These are phyloP conservation scores for Xylaria longipes DNA, from an alignment of 495 filamentous ascomycete genomes.

Conservation along the genomic window DNA sequence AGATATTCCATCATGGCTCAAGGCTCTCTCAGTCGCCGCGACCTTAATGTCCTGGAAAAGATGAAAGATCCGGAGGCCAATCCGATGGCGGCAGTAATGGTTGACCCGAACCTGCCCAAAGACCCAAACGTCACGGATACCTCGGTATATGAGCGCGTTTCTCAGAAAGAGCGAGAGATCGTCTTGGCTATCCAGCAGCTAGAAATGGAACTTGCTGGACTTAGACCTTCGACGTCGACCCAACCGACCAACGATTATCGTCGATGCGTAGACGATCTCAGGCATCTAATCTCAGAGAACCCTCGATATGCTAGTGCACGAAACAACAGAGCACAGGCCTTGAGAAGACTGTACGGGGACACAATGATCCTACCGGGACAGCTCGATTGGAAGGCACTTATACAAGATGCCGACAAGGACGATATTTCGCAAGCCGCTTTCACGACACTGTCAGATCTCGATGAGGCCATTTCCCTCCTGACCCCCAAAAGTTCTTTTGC, in stretches of 20 bases:
- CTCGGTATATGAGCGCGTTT: slow-evolving; percentile 45
- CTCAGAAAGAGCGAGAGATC: slow-evolving; percentile 52
- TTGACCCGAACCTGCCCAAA: slow-evolving; percentile 64
- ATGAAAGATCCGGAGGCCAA: slow-evolving; percentile 82
- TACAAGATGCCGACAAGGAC: slow-evolving; percentile 35
- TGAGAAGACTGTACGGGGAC: slow-evolving; percentile 65
- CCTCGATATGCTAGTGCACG: slow-evolving; percentile 76
- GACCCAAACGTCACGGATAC: slow-evolving; percentile 62
- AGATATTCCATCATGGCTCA: slow-evolving; percentile 49
- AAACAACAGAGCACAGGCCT: slow-evolving; percentile 78
- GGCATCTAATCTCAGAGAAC: slow-evolving; percentile 59
- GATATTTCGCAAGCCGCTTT: slow-evolving; percentile 45
- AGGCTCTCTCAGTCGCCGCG: slow-evolving; percentile 67
- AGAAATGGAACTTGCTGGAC: slow-evolving; percentile 54
- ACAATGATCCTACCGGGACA: slow-evolving; percentile 46
- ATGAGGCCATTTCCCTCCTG: slow-evolving; percentile 70
- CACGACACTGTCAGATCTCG: slow-evolving; percentile 64
- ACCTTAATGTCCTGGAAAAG: slow-evolving; percentile 73
- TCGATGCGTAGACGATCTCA: slow-evolving; percentile 52
- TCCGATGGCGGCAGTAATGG: slow-evolving; percentile 55
- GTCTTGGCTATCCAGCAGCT: slow-evolving; percentile 55
- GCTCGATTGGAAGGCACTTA: slow-evolving; percentile 32
- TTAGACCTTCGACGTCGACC: slow-evolving; percentile 33
- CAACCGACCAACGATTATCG: slow-evolving; percentile 47
- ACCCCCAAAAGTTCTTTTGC: slow-evolving; percentile 57